phyloP scores from a whole-genome alignment of 23 red algal species.

The Cyanidiococcus yangmingshanensis region DNA sequence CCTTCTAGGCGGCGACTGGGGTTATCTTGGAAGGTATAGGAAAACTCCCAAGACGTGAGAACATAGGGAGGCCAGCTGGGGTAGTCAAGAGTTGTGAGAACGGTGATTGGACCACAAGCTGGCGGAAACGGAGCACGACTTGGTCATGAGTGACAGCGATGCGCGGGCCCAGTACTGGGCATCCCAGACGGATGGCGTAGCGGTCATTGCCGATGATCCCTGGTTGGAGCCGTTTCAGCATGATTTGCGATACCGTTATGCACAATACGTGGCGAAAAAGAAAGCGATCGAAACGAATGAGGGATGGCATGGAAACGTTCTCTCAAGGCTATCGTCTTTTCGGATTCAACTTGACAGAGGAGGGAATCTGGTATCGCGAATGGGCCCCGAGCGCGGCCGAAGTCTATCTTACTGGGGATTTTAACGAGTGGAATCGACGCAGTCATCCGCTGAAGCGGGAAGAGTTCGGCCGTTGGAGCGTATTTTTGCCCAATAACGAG shows the following conservation, averaged over 20 bases:
- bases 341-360: slow-evolving; percentile 53
- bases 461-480: slow-evolving; percentile 72
- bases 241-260: slow-evolving; percentile 67
- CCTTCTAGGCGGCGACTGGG: too few relatives aligned
- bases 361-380: slow-evolving; percentile 57
- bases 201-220: slow-evolving; percentile 73
- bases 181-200: slow-evolving; percentile 54
- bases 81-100: too few relatives aligned
- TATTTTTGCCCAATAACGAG: slow-evolving; percentile 57
- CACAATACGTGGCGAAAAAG: slow-evolving; percentile 45
- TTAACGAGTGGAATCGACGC: slow-evolving; percentile 83
- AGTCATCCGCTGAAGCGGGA: slow-evolving; percentile 42
- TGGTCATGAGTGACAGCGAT: background rate
- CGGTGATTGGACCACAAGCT: too few relatives aligned
- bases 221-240: slow-evolving; percentile 64
- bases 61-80: too few relatives aligned
- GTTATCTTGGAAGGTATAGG: too few relatives aligned
- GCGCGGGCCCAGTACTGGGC: slow-evolving; percentile 32
- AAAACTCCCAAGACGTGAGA: too few relatives aligned
- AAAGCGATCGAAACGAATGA: slow-evolving; percentile 48
- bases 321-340: slow-evolving; percentile 52
- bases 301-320: slow-evolving; percentile 67
- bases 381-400: slow-evolving; percentile 78
- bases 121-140: too few relatives aligned
- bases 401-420: slow-evolving; percentile 89